A percentile compares a stretch with the other conserved stretches of the same genome.
These are phyloP conservation scores for Priceomyces fermenticarens DNA, from an alignment of 805 yeast species.

Conservation along the genomic window DNA sequence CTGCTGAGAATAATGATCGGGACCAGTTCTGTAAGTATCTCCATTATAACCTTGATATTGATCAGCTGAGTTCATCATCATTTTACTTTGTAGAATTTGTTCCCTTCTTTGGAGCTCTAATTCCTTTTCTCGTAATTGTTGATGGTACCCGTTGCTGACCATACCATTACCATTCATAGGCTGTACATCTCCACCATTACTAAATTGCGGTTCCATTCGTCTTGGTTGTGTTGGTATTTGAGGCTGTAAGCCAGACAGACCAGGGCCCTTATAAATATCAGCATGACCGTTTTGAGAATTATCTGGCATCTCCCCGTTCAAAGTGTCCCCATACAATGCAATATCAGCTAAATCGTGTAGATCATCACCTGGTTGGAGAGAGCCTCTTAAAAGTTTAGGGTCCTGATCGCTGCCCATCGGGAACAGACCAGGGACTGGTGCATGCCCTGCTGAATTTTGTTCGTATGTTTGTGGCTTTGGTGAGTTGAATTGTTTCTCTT, in stretches of 20 bases:
- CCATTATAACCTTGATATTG: slow-evolving; percentile 1
- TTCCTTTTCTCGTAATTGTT: slow-evolving; percentile 18
- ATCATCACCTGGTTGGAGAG: slow-evolving; percentile 19
- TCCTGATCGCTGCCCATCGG: not conserved
- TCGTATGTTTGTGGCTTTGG: not conserved
- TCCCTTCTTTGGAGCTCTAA: slow-evolving; percentile 24
- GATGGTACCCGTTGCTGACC: slow-evolving; percentile 10
- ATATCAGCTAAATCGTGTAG: slow-evolving; percentile 36
- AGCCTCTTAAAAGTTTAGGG: slow-evolving; percentile 10
- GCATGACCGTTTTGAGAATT: not conserved
- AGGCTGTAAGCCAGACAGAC: too few species aligned
- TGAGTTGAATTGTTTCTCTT: not conserved
- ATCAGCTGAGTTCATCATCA: not conserved
- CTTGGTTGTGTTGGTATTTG: too few species aligned
- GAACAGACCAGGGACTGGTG: not conserved
- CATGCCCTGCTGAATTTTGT: not conserved
- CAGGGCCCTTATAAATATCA: too few species aligned
- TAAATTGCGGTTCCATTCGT: too few species aligned
- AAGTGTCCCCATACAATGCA: slow-evolving; percentile 34
- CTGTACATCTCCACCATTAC: too few species aligned
- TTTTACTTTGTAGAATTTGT: slow-evolving; percentile 18
- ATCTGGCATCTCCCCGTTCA: slow-evolving; percentile 23
- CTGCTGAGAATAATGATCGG: not conserved
- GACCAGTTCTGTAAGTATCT: not conserved
- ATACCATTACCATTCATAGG: slow-evolving; percentile 1